A percentile compares a stretch with the other conserved stretches of the same genome.
Conservation (phyloP, 345 rosid genomes). For the Alliaria petiolata region DNA sequence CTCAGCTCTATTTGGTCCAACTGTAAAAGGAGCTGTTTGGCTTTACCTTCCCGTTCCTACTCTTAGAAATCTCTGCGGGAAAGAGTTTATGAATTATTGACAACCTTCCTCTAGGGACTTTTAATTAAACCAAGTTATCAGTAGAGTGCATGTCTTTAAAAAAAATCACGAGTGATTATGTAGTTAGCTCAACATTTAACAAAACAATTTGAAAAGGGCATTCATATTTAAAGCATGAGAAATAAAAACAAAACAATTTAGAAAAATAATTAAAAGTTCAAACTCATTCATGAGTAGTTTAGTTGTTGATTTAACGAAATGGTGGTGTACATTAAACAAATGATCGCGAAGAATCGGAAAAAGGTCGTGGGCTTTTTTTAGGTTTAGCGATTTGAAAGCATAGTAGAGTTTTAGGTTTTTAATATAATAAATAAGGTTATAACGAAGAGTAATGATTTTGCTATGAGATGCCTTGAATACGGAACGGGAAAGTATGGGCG, state of each 20-base stretch:
- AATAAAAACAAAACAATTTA: too few species aligned
- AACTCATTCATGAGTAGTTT: too few species aligned
- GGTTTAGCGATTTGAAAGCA: background rate
- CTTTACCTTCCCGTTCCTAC: slow-evolving; percentile 13
- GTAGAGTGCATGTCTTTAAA: too few species aligned
- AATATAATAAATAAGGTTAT: background rate
- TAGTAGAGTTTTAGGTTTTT: background rate
- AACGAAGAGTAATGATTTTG: slow-evolving; percentile 5
- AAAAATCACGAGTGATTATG: too few species aligned
- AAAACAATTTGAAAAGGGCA: too few species aligned
- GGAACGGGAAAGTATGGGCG: slow-evolving; percentile 6
- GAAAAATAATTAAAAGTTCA: too few species aligned
- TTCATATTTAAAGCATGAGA: too few species aligned
- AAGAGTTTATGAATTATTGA: too few species aligned
- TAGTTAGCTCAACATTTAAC: too few species aligned
- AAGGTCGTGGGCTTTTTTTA: background rate
- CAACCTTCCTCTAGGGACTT: too few species aligned
- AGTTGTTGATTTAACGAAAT: too few species aligned
- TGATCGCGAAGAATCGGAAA: background rate
- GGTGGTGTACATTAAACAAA: background rate
- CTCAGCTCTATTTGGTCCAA: slow-evolving; percentile 15
- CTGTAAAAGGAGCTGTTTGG: slow-evolving; percentile 17
- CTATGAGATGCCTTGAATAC: background rate
- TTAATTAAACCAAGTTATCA: too few species aligned
- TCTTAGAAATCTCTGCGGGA: background rate